Percentiles rank a stretch among this genome's conserved stretches.
These are phyloP conservation scores for Ogataea methylovora DNA, from an alignment of 805 yeast genomes.

Conservation along the genomic window DNA sequence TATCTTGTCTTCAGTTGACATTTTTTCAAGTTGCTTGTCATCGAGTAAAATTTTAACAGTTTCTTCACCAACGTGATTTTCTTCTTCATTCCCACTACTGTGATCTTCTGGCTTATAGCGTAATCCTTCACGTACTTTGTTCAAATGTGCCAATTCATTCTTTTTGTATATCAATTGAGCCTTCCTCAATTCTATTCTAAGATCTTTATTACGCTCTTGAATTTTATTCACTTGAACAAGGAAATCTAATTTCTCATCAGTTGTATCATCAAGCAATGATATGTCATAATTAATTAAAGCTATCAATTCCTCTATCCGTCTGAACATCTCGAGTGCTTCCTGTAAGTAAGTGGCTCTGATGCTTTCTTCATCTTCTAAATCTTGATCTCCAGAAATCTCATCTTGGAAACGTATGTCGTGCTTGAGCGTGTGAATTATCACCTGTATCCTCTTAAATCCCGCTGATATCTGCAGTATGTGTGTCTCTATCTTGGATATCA, in stretches of 20 bases:
- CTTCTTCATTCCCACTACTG: slow-evolving; percentile 1
- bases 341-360: background rate
- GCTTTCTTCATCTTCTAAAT: slow-evolving; percentile 3
- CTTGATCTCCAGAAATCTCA: slow-evolving; percentile 1
- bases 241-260: background rate
- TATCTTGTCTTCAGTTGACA: slow-evolving; percentile 32
- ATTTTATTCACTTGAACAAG: slow-evolving; percentile 4
- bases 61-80: background rate
- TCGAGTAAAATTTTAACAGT: slow-evolving; percentile 20
- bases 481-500: background rate
- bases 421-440: slow-evolving; percentile 38
- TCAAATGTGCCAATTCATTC: slow-evolving; percentile 7
- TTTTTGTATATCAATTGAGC: slow-evolving; percentile 19
- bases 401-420: slow-evolving; percentile 26
- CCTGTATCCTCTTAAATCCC: slow-evolving; percentile 29
- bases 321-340: slow-evolving; percentile 3
- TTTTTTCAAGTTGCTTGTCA: slow-evolving; percentile 18
- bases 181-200: slow-evolving; percentile 19
- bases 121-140: slow-evolving; percentile 2
- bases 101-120: slow-evolving; percentile 6
- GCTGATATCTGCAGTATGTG: background rate
- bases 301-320: slow-evolving; percentile 1
- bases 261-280: background rate
- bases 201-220: slow-evolving; percentile 17
- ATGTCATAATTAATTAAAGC: slow-evolving; percentile 1